phyloP scores from a whole-genome alignment of 2,329 filamentous ascomycete species.

The Neospermospora avenae region DNA sequence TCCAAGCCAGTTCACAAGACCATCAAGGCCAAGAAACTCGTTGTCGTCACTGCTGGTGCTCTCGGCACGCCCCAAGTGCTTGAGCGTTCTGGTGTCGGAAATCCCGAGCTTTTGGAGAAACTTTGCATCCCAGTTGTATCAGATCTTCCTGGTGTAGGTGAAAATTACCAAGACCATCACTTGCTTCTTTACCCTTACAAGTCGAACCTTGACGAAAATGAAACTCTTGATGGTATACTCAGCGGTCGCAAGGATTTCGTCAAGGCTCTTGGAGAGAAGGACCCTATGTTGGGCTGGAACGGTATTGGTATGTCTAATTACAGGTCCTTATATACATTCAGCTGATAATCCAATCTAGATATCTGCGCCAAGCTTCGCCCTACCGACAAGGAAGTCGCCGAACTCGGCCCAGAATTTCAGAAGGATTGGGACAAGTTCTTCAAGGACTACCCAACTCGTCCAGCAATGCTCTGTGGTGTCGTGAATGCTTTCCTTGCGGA shows the following conservation, averaged over 20 bases:
- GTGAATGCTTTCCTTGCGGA: constrained; percentile 45
- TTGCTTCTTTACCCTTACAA: constrained; percentile 52
- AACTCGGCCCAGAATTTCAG: constrained; percentile 49
- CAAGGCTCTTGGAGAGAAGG: constrained; percentile 44
- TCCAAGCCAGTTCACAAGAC: constrained; percentile 33
- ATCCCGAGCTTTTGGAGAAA: constrained; percentile 44
- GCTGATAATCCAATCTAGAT: constrained; percentile 37
- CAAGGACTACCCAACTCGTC: constrained; percentile 31
- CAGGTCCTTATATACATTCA: not conserved
- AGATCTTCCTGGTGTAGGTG: constrained; percentile 50
- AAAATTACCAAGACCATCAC: constrained; percentile 55
- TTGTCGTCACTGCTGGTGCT: constrained; percentile 44
- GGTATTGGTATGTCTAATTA: constrained; percentile 36
- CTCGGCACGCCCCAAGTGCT: constrained; percentile 45
- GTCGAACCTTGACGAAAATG: constrained; percentile 41
- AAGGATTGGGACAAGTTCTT: constrained; percentile 55
- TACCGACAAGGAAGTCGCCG: constrained; percentile 49
- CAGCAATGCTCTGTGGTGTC: constrained; percentile 51
- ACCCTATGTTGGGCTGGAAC: constrained; percentile 56
- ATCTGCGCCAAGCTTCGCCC: constrained; percentile 55
- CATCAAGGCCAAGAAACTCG: constrained; percentile 52
- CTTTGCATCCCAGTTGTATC: constrained; percentile 45
- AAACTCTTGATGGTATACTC: constrained; percentile 53
- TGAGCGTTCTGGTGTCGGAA: constrained; percentile 61
- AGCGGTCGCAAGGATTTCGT: constrained; percentile 45